Evolutionary conservation across 257 asterid genomes (phyloP), one percentile per base, ranked within the genome.

Genomic region (Solanum sejunctum): DNA sequence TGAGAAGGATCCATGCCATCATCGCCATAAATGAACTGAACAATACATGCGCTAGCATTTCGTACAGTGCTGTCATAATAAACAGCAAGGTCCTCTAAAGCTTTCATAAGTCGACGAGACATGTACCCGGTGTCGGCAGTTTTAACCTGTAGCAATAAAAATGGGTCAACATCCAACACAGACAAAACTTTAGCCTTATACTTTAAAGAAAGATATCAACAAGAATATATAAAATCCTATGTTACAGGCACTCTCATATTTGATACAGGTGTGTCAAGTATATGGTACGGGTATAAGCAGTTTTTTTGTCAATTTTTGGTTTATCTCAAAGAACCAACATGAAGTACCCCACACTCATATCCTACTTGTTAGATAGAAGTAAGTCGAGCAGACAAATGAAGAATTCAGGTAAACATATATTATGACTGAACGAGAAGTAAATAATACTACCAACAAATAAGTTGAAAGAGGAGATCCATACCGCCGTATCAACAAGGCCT

Each of bases 401-500:
- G 47, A 77, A 51, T 51, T 73, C 58, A 73, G 58, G 36, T 21
- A 47, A 47, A 23, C 43, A 73, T 21, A 51, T 77, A 52, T 51
- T 49, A 51, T 8, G 12, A 51, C 16, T 10, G 16, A 77, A 77
- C 5, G 58, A 77, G 63, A 51, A 77, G 51, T 78, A 78, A 69
- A 78, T 49, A 51, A 52, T 75, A 75, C 58, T 21, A 49, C 61
- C 45, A 13, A 49, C 61, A 78, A 52, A 78, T 52, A 54, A 78
- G 26, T 52, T 26, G 28, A 78, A 78, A 75, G 45, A 75, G 61
- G 67, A 10, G 56, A 87, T 66, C 51, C 95, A 75, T 96, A 96
- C 99, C 92, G 99, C 99, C 11, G 98, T 96, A 91, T 96, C 99
- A 75, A 95, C 98, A 67, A 96, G 99, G 55, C 99, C 99, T 93